Evolutionary conservation across 2,329 filamentous ascomycete genomes (phyloP).

Genomic region (Aureobasidium sp.): DNA sequence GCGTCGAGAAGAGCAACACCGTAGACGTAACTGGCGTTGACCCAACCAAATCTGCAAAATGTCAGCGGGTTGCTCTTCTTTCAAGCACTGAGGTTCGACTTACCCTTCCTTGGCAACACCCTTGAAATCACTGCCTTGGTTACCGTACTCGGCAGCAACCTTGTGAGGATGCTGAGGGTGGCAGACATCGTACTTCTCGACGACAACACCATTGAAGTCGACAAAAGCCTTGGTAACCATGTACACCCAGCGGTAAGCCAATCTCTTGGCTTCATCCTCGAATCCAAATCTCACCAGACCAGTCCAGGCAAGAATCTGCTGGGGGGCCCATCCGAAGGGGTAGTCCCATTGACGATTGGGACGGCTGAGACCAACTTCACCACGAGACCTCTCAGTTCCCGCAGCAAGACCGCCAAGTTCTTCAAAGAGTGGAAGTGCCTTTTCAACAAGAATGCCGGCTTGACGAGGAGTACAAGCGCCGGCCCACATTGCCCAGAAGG

Average conservation of each 20-base stretch:
- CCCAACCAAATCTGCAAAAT: slow-evolving; percentile 79
- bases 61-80: neutral
- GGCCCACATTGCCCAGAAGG: slow-evolving; percentile 97
- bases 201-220: slow-evolving; percentile 95
- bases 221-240: slow-evolving; percentile 99
- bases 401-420: slow-evolving; percentile 80
- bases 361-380: slow-evolving; percentile 67
- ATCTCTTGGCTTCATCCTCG: slow-evolving; percentile 75
- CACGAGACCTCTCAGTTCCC: slow-evolving; percentile 83
- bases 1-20: slow-evolving; percentile 82
- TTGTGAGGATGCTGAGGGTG: slow-evolving; percentile 82
- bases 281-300: slow-evolving; percentile 89
- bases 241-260: slow-evolving; percentile 94
- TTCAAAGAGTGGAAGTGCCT: slow-evolving; percentile 81
- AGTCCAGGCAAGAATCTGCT: slow-evolving; percentile 97
- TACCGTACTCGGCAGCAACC: slow-evolving; percentile 95
- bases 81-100: slow-evolving; percentile 34
- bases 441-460: slow-evolving; percentile 73
- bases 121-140: slow-evolving; percentile 92
- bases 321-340: slow-evolving; percentile 95
- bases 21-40: slow-evolving; percentile 96
- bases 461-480: slow-evolving; percentile 79
- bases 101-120: slow-evolving; percentile 93
- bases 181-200: slow-evolving; percentile 98
- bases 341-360: slow-evolving; percentile 98